These are phyloP conservation scores for Phalaenopsis hybrid DNA, from an alignment of 116 monocot genomes.

Conservation along the genomic window DNA sequence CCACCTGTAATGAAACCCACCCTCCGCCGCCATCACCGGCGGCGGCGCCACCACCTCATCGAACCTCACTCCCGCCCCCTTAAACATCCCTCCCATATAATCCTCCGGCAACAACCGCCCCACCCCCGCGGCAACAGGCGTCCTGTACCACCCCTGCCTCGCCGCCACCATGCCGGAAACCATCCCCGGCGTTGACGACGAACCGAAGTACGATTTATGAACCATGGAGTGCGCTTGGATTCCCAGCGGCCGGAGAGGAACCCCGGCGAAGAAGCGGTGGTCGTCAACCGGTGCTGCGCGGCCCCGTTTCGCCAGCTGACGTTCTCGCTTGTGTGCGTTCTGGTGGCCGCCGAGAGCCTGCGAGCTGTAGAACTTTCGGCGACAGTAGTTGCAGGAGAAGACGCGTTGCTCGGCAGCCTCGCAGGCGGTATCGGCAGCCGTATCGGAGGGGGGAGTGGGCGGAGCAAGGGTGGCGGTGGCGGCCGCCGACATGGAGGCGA, in stretches of 20 bases:
- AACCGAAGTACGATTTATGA: conserved; percentile 14
- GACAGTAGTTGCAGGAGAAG: conserved; percentile 10
- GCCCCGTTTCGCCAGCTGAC: neutral
- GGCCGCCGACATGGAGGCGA: neutral
- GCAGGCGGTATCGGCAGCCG: neutral
- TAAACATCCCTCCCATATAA: conserved; percentile 4
- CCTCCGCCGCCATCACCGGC: neutral
- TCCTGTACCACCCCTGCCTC: neutral
- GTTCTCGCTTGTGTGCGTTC: conserved; percentile 3
- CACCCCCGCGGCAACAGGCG: neutral
- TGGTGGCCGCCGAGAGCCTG: conserved; percentile 8
- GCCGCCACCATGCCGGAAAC: neutral
- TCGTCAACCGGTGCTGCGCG: neutral
- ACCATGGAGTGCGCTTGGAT: conserved; percentile 25
- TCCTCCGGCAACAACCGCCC: conserved; percentile 1
- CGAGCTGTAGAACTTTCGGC: conserved; percentile 5
- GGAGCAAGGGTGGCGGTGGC: neutral
- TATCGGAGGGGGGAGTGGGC: neutral
- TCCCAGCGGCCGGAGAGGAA: conserved; percentile 15
- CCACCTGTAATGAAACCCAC: neutral
- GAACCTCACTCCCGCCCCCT: neutral
- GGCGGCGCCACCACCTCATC: neutral
- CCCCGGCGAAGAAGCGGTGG: neutral
- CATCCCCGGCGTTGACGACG: conserved; percentile 1
- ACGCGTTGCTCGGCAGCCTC: neutral